These are phyloP conservation scores for Glycine tomentella DNA, from an alignment of 306 rosid genomes.

Conservation along the genomic window DNA sequence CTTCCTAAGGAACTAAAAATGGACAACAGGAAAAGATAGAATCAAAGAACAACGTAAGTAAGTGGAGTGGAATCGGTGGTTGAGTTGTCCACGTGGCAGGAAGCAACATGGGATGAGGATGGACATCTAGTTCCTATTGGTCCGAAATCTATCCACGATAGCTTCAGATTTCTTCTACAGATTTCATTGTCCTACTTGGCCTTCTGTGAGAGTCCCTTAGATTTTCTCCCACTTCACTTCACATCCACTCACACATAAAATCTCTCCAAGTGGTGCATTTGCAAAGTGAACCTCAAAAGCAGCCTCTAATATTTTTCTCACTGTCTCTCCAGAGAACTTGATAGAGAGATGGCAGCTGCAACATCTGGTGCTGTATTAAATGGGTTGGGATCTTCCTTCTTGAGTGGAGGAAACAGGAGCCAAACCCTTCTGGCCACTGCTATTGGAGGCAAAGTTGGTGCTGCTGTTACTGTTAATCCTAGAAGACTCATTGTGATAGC, in stretches of 20 bases:
- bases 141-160: constrained; percentile 82
- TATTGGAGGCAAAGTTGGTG: constrained; percentile 54
- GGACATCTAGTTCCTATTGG: constrained; percentile 73
- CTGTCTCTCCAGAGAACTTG: constrained; percentile 19
- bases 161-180: constrained; percentile 58
- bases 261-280: constrained; percentile 36
- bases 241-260: constrained; percentile 44
- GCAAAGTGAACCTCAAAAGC: constrained; percentile 4
- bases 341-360: constrained; percentile 84
- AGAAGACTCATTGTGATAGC: constrained; percentile 64
- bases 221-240: constrained; percentile 43
- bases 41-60: background rate
- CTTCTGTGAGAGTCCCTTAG: constrained; percentile 53
- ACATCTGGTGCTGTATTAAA: constrained; percentile 85
- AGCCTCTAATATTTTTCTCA: constrained; percentile 6
- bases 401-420: constrained; percentile 76
- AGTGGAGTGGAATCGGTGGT: constrained; percentile 28
- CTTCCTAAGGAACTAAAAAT: constrained; percentile 7
- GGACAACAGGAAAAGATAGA: background rate
- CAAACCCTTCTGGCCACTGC: constrained; percentile 63
- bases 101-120: constrained; percentile 56
- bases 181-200: constrained; percentile 83
- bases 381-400: constrained; percentile 84
- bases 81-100: constrained; percentile 68
- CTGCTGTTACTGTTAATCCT: constrained; percentile 45